A percentile compares a stretch with the other conserved stretches of the same genome.
Evolutionary conservation across 495 filamentous ascomycete species (phyloP).

Genomic region (Penicillium angulare): DNA sequence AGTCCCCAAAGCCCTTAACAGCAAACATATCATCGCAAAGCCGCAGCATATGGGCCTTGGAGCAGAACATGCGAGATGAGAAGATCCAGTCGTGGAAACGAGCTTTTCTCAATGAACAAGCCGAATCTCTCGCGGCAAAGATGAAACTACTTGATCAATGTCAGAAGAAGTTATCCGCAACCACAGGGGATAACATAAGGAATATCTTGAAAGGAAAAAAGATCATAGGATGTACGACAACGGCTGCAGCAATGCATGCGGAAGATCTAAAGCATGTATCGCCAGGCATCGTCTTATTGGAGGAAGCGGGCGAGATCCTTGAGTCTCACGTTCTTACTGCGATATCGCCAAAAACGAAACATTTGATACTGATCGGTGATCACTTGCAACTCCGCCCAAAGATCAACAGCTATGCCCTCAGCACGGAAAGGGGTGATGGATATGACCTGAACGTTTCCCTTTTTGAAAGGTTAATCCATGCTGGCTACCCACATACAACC

Average conservation of each 20-base stretch:
- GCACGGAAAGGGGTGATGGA: slow-evolving; percentile 60
- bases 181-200: slow-evolving; percentile 46
- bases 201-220: slow-evolving; percentile 51
- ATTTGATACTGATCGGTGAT: slow-evolving; percentile 75
- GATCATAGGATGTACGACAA: slow-evolving; percentile 76
- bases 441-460: slow-evolving; percentile 70
- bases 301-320: slow-evolving; percentile 77
- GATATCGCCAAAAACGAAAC: slow-evolving; percentile 66
- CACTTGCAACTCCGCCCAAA: slow-evolving; percentile 71
- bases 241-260: slow-evolving; percentile 63
- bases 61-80: slow-evolving; percentile 27
- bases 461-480: slow-evolving; percentile 66
- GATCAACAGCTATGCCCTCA: slow-evolving; percentile 62
- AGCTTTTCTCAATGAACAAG: slow-evolving; percentile 49
- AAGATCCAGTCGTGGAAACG: slow-evolving; percentile 47
- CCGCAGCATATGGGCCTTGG: slow-evolving; percentile 56
- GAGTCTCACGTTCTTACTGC: slow-evolving; percentile 69
- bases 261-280: slow-evolving; percentile 45
- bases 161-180: slow-evolving; percentile 34
- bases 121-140: slow-evolving; percentile 33
- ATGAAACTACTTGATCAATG: slow-evolving; percentile 42
- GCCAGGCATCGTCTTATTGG: slow-evolving; percentile 54
- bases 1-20: slow-evolving; percentile 42
- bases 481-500: slow-evolving; percentile 53
- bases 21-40: slow-evolving; percentile 21